Evolutionary conservation across 192 early-diverging fungal genomes (phyloP), one percentile per base, ranked within the genome.

Genomic region (Gaertneriomyces sp.): DNA sequence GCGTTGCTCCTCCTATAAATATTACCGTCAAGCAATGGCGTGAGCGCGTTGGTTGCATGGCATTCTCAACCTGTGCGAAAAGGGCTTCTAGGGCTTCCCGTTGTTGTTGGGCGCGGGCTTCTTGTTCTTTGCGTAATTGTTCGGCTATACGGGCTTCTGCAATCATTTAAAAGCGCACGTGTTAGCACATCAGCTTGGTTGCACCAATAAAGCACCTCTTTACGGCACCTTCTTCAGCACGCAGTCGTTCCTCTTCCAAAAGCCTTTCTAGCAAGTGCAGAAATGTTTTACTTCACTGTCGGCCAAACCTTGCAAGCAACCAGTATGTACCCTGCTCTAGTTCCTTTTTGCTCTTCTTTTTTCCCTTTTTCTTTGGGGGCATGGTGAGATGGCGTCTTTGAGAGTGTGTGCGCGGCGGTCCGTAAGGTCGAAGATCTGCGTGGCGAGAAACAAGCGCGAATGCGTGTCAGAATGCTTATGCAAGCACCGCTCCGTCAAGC

Each of bases 61-160:
- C 25, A 2, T 33, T 12, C n/a, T 43, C 11, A 44, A 79, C 79
- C 63, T 81, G 71, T 4, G n/a, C 39, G 54, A 81, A 79, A 7
- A 79, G 45, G 3, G 63, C 58, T 64, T 81, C 76, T n/a, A 81
- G 51, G 4, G 71, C 74, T 53, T 81, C 79, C 10, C 70, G 63
- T 49, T 79, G 60, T 17, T 45, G 46, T 11, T 62, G 66, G 47
- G 79, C 76, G 42, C 50, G 59, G 16, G 69, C 46, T 52, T 81
- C 79, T 43, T 53, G 58, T 53, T 81, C 79, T 51, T 75, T 75
- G 40, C 71, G 66, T 4, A 53, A 42, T 14, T 72, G 54, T 57
- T 81, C 76, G 19, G 68, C 57, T 19, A 72, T 42, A 33, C 77
- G 63, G 14, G 64, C 70, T 69, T 80, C 79, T 79, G 67, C 12